Evolutionary conservation across 805 yeast genomes (phyloP).

Genomic region (Kuraishia ogatae): DNA sequence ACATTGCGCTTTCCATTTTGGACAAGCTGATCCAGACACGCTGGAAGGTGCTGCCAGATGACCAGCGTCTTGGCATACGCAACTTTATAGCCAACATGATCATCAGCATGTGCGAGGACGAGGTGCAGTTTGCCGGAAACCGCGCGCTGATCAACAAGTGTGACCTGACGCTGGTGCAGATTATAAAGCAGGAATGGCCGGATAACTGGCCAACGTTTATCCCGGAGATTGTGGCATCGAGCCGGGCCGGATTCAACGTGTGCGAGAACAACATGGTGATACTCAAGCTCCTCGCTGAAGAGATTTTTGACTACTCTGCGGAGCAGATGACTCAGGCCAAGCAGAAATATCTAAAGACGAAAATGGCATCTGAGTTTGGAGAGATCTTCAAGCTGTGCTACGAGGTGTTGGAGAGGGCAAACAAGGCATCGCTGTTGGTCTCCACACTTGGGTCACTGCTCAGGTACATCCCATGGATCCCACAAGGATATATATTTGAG

Average conservation of each 20-base stretch:
- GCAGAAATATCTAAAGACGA: constrained; percentile 69
- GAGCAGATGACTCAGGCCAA: constrained; percentile 97
- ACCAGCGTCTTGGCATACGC: constrained; percentile 87
- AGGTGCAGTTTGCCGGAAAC: constrained; percentile 57
- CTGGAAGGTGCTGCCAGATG: constrained; percentile 89
- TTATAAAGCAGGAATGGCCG: constrained; percentile 98
- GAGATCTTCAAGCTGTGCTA: constrained; percentile 90
- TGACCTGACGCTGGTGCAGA: constrained; percentile 87
- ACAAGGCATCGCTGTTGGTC: constrained; percentile 72
- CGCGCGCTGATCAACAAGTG: constrained; percentile 86
- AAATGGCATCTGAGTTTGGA: constrained; percentile 85
- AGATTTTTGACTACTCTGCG: constrained; percentile 90
- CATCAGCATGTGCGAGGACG: constrained; percentile 82
- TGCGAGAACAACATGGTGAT: constrained; percentile 98
- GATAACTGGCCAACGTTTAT: constrained; percentile 96
- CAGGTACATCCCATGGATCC: constrained; percentile 92
- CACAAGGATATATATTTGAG: constrained; percentile 81
- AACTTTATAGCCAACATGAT: constrained; percentile 93
- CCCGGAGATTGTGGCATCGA: constrained; percentile 83
- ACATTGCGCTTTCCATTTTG: constrained; percentile 81
- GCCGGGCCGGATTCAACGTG: constrained; percentile 80
- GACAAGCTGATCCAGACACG: constrained; percentile 85
- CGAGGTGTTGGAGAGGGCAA: constrained; percentile 85
- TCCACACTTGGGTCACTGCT: constrained; percentile 79
- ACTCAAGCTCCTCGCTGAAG: constrained; percentile 82